Evolutionary conservation across 2,329 filamentous ascomycete genomes (phyloP), one percentile per base, ranked within the genome.

Genomic region (Aspergillus calidoustus): DNA sequence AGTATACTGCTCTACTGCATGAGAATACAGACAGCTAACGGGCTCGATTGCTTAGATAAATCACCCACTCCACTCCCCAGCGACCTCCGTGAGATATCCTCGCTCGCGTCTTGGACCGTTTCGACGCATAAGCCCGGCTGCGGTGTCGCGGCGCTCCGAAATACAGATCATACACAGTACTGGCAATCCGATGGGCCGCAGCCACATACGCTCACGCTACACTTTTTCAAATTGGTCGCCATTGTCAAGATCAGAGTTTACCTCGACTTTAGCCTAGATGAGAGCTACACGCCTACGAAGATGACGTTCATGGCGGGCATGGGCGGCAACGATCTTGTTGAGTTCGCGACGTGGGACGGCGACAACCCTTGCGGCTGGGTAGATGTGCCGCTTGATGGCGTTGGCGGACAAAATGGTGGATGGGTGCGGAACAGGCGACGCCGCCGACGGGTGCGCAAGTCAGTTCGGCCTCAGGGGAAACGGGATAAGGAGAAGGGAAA

Each of bases 231-330:
- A 77, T 67, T 84, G 64, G 72, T 84, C 67, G 68, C 82, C 59
- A 66, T 87, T 74, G 67, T 85, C 66, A 72, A 83, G 67, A 70
- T 86, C 75, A 63, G 83, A 69, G 66, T 84, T 54, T 78, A 90
- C 68, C 88, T 99, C 49, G 93, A 99, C 79, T 97, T 96, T 76
- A 89, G 90, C 64, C 87, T 92, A 57, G 95, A 99, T 77, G 95
- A 99, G 79, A 95, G 91, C 48, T 99, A 99, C 76, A 99, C 95
- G 3, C 95, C 95, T 0, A 98, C 93, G 1, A 91, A 93, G 70
- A 96, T 99, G 71, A 82, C 91, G 51, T 93, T 98, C 73, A 87
- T 90, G 43, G 94, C 93, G 0, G 95, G 95, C 13, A 97, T 92
- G 65, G 92, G 93, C 49, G 90, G 93, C 66, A 95, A 98, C 76